These are phyloP conservation scores for Rhodotorula sp. DNA, from an alignment of 1,284 basidiomycete species.

Conservation along the genomic window DNA sequence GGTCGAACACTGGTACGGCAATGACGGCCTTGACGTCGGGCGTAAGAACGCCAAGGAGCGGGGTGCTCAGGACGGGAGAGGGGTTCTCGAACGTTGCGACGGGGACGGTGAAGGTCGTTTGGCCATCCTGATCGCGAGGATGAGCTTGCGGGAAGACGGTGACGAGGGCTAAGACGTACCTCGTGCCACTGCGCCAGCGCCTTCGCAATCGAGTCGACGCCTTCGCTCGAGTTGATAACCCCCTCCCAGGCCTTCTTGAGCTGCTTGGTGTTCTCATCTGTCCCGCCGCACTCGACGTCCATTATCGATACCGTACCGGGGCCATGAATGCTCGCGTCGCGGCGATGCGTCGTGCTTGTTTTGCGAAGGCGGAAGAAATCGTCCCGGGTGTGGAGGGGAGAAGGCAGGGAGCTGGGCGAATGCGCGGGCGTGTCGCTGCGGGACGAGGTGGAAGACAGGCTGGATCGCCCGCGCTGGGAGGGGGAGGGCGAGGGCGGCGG, in stretches of 20 bases:
- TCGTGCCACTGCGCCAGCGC: conserved; percentile 1
- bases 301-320: neutral
- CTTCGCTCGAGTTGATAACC: neutral
- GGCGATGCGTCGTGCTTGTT: neutral
- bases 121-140: neutral
- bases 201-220: neutral
- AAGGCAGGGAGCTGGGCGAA: neutral
- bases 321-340: neutral
- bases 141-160: neutral
- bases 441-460: neutral
- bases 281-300: neutral
- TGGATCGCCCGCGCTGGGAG: neutral
- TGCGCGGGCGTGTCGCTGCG: neutral
- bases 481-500: neutral
- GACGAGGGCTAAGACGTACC: neutral
- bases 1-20: conserved; percentile 23
- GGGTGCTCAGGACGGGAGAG: neutral
- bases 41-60: neutral
- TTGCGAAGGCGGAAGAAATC: neutral
- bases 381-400: neutral
- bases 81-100: neutral
- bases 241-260: neutral
- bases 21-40: conserved; percentile 1
- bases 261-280: too few relatives aligned
- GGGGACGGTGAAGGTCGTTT: neutral